These are phyloP conservation scores for Calycina herbarum DNA, from an alignment of 2,329 filamentous ascomycete genomes.

Conservation along the genomic window DNA sequence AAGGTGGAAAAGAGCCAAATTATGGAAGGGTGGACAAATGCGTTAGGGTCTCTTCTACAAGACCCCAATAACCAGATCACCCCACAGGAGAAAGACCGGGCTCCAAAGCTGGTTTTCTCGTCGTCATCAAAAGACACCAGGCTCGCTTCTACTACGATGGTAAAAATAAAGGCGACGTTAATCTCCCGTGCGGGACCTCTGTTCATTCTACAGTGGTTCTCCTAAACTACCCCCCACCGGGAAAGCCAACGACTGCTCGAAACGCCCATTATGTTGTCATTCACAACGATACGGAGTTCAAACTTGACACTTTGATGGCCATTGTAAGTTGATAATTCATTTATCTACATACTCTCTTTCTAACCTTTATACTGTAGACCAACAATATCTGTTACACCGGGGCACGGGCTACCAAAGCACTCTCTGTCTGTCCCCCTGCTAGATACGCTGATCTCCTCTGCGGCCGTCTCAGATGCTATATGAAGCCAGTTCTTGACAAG, in stretches of 20 bases:
- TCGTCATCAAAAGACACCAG: background rate
- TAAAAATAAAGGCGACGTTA: background rate
- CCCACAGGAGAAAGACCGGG: background rate
- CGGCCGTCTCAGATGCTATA: too few relatives aligned
- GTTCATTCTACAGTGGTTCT: background rate
- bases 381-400: constrained; percentile 34
- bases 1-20: constrained; percentile 36
- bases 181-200: background rate
- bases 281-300: background rate
- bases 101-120: background rate
- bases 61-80: background rate
- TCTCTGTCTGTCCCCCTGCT: constrained; percentile 47
- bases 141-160: background rate
- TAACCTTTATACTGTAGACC: background rate
- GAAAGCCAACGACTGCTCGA: background rate
- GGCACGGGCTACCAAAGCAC: constrained; percentile 77
- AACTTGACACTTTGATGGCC: background rate
- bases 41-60: too few relatives aligned
- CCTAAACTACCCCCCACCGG: background rate
- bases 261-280: background rate
- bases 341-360: background rate
- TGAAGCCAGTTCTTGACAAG: too few relatives aligned
- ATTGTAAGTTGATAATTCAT: background rate
- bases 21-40: constrained; percentile 17
- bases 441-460: too few relatives aligned